Evolutionary conservation across 345 rosid genomes (phyloP), one percentile per base, ranked within the genome.

Genomic region (Cochlearia excelsa): DNA sequence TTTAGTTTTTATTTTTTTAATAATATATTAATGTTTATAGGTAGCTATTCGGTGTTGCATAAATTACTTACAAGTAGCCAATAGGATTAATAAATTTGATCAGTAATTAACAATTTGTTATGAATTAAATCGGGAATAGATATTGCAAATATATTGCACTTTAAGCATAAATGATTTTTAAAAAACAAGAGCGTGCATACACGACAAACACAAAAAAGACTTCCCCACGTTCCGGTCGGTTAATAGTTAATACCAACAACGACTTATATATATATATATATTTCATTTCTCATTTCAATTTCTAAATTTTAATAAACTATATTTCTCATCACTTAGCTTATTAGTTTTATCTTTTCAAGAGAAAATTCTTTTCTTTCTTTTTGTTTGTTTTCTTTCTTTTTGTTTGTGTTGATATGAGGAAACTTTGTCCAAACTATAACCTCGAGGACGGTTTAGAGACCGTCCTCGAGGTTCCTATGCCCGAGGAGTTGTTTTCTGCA

Each of bases 401-500:
- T 2, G 7, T 34, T 34, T 6, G 40, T 37, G 7, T 37, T 10
- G 1, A 7, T 26, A 91, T 93, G 99, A 89, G 99, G 84, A 93
- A 80, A 74, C 80, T 93, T 35, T 89, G 97, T 76, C 95, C 99
- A 0, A 93, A 93, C 66, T 78, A 72, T 26, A 90, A 84, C 63
- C 74, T 84, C 4, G 95, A 87, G 51, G 97, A 88, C 59, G 91
- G 89, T 31, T 77, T 93, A 64, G 99, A 89, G n/a, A 93, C 99
- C 4, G 99, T 93, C 3, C 84, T 93, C 1, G 99, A 93, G 75
- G 97, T 93, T 41, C 99, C 97, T 0, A 83, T 93, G 55, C 99
- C 99, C 0, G 99, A 93, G 64, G 97, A 89, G 70, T 74, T 86
- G 79, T 93, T 88, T 64, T 54, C 75, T 23, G 67, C 40, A 51